phyloP scores from a whole-genome alignment of 176 grass and related monocot genomes.

The Ampelocalamus luodianensis region DNA sequence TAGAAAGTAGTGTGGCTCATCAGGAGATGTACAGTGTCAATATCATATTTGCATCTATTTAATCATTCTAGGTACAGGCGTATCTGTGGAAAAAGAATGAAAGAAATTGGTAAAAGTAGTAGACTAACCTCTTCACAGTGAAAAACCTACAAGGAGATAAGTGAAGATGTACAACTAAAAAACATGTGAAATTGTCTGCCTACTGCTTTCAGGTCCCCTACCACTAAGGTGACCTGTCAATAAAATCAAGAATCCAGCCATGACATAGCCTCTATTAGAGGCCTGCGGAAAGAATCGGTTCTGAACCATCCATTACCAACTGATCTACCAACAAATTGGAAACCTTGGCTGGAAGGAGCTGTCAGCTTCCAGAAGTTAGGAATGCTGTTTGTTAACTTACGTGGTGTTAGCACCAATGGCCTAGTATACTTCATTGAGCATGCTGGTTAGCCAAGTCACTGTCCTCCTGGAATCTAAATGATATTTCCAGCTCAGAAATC shows the following conservation, averaged over 20 bases:
- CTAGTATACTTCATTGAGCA: slow-evolving; percentile 38
- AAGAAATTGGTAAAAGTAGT: slow-evolving; percentile 52
- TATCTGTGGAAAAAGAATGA: slow-evolving; percentile 65
- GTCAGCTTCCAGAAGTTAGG: slow-evolving; percentile 57
- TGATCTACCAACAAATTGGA: slow-evolving; percentile 24
- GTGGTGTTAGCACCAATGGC: slow-evolving; percentile 53
- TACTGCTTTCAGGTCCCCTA: slow-evolving; percentile 36
- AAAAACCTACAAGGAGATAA: slow-evolving; percentile 52
- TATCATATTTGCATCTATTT: slow-evolving; percentile 48
- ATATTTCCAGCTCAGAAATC: slow-evolving; percentile 43
- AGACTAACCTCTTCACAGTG: slow-evolving; percentile 58
- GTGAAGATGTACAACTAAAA: slow-evolving; percentile 50
- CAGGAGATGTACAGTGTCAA: slow-evolving; percentile 44
- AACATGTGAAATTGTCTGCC: slow-evolving; percentile 51
- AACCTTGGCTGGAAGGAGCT: slow-evolving; percentile 26
- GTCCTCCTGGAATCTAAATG: slow-evolving; percentile 53
- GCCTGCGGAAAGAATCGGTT: slow-evolving; percentile 56
- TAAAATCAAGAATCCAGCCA: slow-evolving; percentile 53
- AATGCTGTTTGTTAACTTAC: slow-evolving; percentile 52
- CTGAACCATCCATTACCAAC: slow-evolving; percentile 43
- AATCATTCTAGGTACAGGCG: slow-evolving; percentile 60
- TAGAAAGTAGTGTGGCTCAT: slow-evolving; percentile 36
- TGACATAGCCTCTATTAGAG: slow-evolving; percentile 47
- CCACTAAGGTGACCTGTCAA: slow-evolving; percentile 31
- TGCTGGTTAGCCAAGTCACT: slow-evolving; percentile 38